These are phyloP conservation scores for Petunia hybrid DNA, from an alignment of 305 asterid genomes.

Conservation along the genomic window DNA sequence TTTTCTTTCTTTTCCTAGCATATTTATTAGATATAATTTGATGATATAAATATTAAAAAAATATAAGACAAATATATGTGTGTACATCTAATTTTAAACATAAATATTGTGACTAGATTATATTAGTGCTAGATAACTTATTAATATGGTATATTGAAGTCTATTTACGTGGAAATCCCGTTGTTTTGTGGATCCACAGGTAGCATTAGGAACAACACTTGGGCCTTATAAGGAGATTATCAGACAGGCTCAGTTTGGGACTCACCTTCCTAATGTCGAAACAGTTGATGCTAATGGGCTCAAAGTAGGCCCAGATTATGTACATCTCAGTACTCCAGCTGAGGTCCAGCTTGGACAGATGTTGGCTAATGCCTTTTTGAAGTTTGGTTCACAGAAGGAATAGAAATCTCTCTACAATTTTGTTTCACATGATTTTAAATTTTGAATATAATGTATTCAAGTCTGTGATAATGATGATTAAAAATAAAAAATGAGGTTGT, in stretches of 20 bases:
- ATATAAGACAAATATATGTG: too few species aligned
- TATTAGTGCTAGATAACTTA: too few species aligned
- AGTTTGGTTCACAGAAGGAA: not conserved
- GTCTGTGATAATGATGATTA: not conserved
- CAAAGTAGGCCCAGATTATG: conserved; percentile 46
- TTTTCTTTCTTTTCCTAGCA: too few species aligned
- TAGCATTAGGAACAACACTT: conserved; percentile 42
- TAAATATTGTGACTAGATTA: too few species aligned
- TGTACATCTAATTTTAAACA: too few species aligned
- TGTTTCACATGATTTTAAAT: too few species aligned
- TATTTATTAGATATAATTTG: too few species aligned
- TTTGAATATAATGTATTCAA: not conserved
- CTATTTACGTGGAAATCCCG: too few species aligned
- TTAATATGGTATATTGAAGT: too few species aligned
- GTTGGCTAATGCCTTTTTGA: conserved; percentile 56
- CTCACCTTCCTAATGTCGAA: conserved; percentile 47
- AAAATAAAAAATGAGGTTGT: not conserved
- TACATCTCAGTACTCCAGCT: conserved; percentile 57
- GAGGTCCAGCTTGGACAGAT: conserved; percentile 59
- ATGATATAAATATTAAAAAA: too few species aligned
- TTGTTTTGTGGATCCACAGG: conserved; percentile 60
- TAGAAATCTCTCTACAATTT: too few species aligned
- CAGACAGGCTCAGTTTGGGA: conserved; percentile 57
- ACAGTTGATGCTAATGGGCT: conserved; percentile 64
- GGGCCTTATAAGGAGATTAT: conserved; percentile 31